phyloP scores from a whole-genome alignment of 2,329 filamentous ascomycete genomes.

The Plectosphaerella plurivora region DNA sequence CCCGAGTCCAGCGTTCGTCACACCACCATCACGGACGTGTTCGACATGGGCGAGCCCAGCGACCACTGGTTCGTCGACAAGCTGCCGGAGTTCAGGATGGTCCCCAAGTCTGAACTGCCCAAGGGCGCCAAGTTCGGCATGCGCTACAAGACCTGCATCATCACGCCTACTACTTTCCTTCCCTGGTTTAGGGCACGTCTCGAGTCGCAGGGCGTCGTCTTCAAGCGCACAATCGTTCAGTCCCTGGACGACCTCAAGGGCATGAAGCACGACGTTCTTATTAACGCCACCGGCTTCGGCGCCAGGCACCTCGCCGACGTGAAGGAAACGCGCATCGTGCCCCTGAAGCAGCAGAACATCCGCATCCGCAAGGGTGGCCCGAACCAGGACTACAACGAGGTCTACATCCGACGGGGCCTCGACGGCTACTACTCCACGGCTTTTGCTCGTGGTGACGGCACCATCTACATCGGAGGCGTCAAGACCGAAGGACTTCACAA shows the following conservation, averaged over 20 bases:
- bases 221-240: constrained; percentile 5
- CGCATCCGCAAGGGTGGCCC: no score
- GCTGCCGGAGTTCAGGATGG: background rate
- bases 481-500: background rate
- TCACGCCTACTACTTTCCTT: background rate
- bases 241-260: constrained; percentile 6
- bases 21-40: background rate
- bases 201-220: constrained; percentile 7
- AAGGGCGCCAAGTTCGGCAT: background rate
- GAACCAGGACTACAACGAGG: background rate
- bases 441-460: background rate
- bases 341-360: background rate
- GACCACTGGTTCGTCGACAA: background rate
- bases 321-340: background rate
- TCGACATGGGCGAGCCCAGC: background rate
- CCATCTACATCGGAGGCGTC: background rate
- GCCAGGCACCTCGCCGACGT: background rate
- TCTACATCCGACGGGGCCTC: background rate
- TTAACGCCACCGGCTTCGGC: constrained; percentile 9
- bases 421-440: background rate
- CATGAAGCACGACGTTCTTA: constrained; percentile 12
- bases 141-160: background rate
- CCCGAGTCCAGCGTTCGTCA: background rate
- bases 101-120: background rate
- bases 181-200: background rate